phyloP scores from a whole-genome alignment of 2,329 filamentous ascomycete species.

The Aspergillus sp. region DNA sequence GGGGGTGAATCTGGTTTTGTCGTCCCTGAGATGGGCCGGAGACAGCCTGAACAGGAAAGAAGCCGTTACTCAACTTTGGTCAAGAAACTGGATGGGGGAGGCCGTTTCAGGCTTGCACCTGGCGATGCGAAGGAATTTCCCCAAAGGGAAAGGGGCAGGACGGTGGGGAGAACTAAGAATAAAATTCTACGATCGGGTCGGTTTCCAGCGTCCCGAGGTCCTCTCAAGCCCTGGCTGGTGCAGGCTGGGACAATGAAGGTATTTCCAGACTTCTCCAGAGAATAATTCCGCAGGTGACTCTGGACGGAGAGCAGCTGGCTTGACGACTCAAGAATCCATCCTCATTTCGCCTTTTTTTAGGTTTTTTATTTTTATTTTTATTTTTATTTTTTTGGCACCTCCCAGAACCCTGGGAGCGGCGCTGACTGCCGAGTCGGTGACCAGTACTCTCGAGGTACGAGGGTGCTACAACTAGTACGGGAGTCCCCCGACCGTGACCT shows the following conservation, averaged over 20 bases:
- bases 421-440: neutral
- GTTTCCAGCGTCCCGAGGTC: slow-evolving; percentile 6
- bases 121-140: neutral
- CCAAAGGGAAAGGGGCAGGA: neutral
- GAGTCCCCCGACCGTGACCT: neutral
- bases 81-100: neutral
- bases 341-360: neutral
- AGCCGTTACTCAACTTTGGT: neutral
- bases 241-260: neutral
- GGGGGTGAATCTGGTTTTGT: neutral
- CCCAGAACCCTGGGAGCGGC: neutral
- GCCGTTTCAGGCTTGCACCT: slow-evolving; percentile 2
- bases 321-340: neutral
- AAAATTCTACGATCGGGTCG: slow-evolving; percentile 13
- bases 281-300: neutral
- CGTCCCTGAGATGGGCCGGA: neutral
- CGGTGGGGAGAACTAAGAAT: slow-evolving; percentile 14
- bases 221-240: neutral
- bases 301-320: neutral
- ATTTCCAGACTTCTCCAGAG: neutral
- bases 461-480: neutral
- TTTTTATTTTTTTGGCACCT: neutral
- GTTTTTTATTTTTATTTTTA: too few relatives aligned
- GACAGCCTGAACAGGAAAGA: neutral
- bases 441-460: neutral